Evolutionary conservation across 2,329 filamentous ascomycete species (phyloP), one percentile per base, ranked within the genome.

Genomic region (Neofusicoccum ribis): DNA sequence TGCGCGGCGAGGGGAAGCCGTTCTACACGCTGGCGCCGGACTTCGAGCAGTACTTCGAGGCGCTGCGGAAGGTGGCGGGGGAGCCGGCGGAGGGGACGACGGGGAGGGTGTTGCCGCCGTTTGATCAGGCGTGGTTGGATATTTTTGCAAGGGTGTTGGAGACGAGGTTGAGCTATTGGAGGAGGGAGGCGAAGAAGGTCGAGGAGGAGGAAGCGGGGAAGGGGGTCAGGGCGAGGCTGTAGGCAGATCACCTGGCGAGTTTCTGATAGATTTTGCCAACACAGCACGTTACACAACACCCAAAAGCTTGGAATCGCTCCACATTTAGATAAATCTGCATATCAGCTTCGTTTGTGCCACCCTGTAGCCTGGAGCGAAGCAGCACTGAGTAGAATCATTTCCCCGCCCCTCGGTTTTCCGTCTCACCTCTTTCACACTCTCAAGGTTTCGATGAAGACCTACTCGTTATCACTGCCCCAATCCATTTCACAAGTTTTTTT

Each of bases 1-100:
- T 64, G 36, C 63, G 64, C 12, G 66, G 68, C 2, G 59, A 62
- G 15, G 66, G 63, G 1, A 64, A 66, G 3, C 44, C 60, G 5
- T 69, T 70, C 51, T 66, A 68, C 36, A 61, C 64, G 14, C 66
- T 70, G n/a, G 64, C 61, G 15, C 68, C 68, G 2, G 67, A 70
- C 46, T 70, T 66, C 41, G 51, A 39, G 14, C 65, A 65, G 15
- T 70, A 69, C 52, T 70, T 70, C 31, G 56, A 46, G 8, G 63
- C 54, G 9, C 31, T 70, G 51, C 47, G 66, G 39, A 59, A n/a
- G n/a, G 44, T 69, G 1, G 68, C 66, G 2, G 68, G 68, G 3
- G 20, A 56, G 2, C 64, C 67, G 4, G 66, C 64, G 12, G 47
- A 56, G 9, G 66, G 50, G 5, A 67, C 54, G 14, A 58, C 52